Conservation (phyloP, 228 moss, liverwort and hornwort species). For the Sphagnum magellanicum region DNA sequence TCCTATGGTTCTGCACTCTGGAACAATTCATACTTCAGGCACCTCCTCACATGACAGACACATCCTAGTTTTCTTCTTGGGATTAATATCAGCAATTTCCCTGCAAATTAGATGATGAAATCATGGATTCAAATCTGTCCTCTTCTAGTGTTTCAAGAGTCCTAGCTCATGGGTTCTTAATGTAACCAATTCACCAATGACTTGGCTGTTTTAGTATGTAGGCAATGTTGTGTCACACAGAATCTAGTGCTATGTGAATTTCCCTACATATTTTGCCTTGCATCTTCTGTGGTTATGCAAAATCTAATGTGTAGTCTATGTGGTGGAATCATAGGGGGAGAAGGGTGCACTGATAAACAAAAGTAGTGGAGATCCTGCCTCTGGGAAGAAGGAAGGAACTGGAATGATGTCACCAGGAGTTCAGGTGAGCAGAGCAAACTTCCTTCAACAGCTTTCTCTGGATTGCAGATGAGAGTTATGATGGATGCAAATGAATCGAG, state of each 20-base stretch:
- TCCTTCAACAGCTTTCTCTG: not conserved
- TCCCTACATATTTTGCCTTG: not conserved
- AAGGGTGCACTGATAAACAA: conserved; percentile 79
- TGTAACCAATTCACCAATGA: not conserved
- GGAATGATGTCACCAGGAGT: conserved; percentile 62
- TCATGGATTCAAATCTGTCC: no score
- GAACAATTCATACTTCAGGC: no score
- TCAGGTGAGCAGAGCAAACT: conserved; percentile 32
- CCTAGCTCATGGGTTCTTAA: not conserved
- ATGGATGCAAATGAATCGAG: not conserved
- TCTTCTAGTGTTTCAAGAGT: not conserved
- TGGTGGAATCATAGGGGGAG: conserved; percentile 19
- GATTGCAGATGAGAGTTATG: not conserved
- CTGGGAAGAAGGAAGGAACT: conserved; percentile 75
- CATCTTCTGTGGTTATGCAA: no score
- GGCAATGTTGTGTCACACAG: not conserved
- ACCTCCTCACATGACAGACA: no score
- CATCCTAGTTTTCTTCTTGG: no score
- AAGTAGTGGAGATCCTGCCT: conserved; percentile 61
- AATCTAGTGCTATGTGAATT: not conserved
- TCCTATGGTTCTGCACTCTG: no score
- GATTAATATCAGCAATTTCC: no score
- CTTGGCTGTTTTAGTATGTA: not conserved
- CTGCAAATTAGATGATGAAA: no score
- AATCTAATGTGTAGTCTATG: not conserved